These are phyloP conservation scores for Backusella luteola DNA, from an alignment of 192 early-diverging fungal genomes.

Conservation along the genomic window DNA sequence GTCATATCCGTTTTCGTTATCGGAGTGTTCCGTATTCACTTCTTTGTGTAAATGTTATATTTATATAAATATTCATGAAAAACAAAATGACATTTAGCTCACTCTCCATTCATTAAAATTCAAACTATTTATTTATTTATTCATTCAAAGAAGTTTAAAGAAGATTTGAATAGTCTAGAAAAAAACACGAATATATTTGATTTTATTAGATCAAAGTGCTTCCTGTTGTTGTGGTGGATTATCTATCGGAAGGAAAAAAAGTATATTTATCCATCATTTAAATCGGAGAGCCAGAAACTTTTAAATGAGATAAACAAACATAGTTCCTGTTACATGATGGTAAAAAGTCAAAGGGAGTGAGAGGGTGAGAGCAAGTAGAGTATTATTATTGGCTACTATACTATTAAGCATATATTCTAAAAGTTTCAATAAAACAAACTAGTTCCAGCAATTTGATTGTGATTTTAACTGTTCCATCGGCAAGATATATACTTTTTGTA, in stretches of 20 bases:
- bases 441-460: not conserved
- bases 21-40: not conserved
- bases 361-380: not conserved
- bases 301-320: not conserved
- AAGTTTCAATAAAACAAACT: not conserved
- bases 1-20: not conserved
- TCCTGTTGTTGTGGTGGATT: not conserved
- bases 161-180: not conserved
- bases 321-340: not conserved
- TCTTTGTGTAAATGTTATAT: slow-evolving; percentile 2
- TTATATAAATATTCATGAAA: not conserved
- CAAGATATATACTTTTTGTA: not conserved
- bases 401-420: not conserved
- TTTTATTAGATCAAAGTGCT: not conserved
- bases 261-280: slow-evolving; percentile 6
- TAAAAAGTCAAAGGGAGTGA: not conserved
- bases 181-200: not conserved
- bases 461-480: not conserved
- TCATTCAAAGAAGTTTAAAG: not conserved
- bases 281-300: slow-evolving; percentile 1
- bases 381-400: not conserved
- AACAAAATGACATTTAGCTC: not conserved
- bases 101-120: not conserved
- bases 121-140: not conserved
- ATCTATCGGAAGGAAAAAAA: not conserved